phyloP scores from a whole-genome alignment of 2,329 filamentous ascomycete genomes.

The Fusarium sp. region DNA sequence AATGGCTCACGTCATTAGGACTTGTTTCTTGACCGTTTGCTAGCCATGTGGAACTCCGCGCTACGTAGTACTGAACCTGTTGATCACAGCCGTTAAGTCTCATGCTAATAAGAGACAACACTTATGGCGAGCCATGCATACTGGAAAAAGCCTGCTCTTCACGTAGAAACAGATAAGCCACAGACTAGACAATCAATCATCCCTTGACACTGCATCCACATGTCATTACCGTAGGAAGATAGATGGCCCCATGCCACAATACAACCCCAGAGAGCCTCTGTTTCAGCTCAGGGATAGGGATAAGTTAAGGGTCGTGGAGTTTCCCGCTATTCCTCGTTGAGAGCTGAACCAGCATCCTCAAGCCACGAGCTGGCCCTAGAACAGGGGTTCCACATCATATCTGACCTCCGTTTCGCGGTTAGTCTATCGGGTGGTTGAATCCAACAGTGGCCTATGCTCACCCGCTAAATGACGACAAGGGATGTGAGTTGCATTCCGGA shows the following conservation, averaged over 20 bases:
- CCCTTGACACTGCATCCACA: conserved; percentile 30
- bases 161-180: not conserved
- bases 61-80: conserved; percentile 25
- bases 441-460: conserved; percentile 45
- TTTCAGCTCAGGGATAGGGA: conserved; percentile 47
- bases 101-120: conserved; percentile 24
- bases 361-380: conserved; percentile 38
- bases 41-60: conserved; percentile 32
- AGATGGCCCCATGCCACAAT: conserved; percentile 30
- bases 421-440: conserved; percentile 34
- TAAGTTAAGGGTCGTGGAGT: conserved; percentile 25
- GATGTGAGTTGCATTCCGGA: conserved; percentile 34
- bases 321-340: conserved; percentile 41
- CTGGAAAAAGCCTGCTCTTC: not conserved
- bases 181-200: conserved; percentile 8
- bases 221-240: conserved; percentile 29
- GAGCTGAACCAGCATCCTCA: conserved; percentile 36
- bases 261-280: conserved; percentile 44
- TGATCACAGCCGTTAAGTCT: conserved; percentile 14
- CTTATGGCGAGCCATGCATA: conserved; percentile 21
- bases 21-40: conserved; percentile 6
- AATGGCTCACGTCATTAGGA: not conserved
- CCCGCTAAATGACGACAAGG: conserved; percentile 37
- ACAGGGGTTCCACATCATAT: conserved; percentile 26
- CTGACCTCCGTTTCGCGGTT: conserved; percentile 31